These are phyloP conservation scores for Penicillium sclerotiorum DNA, from an alignment of 2,329 filamentous ascomycete species.

Conservation along the genomic window DNA sequence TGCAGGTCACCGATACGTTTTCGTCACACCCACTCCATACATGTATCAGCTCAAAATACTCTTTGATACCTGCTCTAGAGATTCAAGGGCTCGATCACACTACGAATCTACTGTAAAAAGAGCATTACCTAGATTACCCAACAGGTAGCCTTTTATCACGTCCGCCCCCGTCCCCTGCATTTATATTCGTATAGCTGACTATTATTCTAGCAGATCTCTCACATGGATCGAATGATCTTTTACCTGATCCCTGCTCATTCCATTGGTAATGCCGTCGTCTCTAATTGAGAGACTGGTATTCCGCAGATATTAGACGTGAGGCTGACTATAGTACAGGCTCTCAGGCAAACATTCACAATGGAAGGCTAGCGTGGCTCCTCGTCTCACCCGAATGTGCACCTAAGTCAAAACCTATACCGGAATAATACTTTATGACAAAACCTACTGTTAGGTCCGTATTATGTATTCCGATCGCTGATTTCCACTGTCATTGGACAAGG, in stretches of 20 bases:
- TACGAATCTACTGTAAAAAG: background rate
- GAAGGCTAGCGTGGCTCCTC: background rate
- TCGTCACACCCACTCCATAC: no score
- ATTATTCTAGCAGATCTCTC: background rate
- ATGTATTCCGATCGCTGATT: background rate
- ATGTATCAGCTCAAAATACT: background rate
- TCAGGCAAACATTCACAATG: background rate
- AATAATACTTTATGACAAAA: background rate
- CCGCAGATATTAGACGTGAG: background rate
- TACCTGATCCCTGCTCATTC: background rate
- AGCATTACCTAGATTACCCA: background rate
- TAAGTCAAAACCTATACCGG: background rate
- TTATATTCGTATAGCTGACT: no score
- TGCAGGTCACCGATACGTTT: no score
- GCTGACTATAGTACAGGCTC: background rate
- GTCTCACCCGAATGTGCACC: background rate
- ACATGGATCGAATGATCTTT: background rate
- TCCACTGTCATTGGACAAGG: background rate
- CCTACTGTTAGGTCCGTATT: background rate
- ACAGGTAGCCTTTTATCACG: background rate
- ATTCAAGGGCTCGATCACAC: background rate
- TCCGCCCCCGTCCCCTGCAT: background rate
- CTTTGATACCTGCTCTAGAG: background rate
- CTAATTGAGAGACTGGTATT: background rate
- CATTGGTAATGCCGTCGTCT: background rate